Conservation (phyloP, 345 rosid genomes). For the Murraya koenigii region DNA sequence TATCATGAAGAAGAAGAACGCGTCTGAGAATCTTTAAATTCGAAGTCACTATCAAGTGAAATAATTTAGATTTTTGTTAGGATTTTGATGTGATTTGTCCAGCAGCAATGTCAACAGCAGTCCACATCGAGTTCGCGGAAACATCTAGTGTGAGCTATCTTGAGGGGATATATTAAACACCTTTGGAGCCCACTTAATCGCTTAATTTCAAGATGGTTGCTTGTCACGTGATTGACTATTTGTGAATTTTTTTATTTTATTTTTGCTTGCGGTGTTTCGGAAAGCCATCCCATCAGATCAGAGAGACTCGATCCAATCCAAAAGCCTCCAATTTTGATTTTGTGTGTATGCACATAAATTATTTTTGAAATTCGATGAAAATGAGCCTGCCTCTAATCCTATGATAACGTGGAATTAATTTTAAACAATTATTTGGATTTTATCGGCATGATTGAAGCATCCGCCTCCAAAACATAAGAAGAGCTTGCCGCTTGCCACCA, state of each 20-base stretch:
- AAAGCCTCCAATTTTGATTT: not conserved
- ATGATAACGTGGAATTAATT: not conserved
- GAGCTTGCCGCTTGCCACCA: too few relatives aligned
- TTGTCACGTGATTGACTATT: conserved; percentile 26
- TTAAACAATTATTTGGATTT: not conserved
- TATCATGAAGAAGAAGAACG: not conserved
- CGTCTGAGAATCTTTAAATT: not conserved
- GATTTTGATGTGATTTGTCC: conserved; percentile 15
- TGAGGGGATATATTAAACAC: not conserved
- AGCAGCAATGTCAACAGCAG: not conserved
- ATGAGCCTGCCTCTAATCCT: not conserved
- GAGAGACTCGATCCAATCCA: not conserved
- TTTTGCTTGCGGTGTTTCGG: not conserved
- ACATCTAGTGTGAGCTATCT: not conserved
- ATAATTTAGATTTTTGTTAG: not conserved
- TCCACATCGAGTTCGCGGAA: conserved; percentile 7
- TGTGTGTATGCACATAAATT: not conserved
- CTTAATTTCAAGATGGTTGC: conserved; percentile 23
- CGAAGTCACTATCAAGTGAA: not conserved
- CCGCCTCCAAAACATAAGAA: not conserved
- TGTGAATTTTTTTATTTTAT: not conserved
- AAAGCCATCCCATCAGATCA: not conserved
- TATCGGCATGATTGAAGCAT: conserved; percentile 12
- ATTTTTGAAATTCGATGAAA: not conserved
- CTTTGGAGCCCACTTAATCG: conserved; percentile 8